Percentiles rank a stretch among this genome's conserved stretches.
Conservation (phyloP, 192 early-diverging fungal genomes). For the Coemansia pectinata region DNA sequence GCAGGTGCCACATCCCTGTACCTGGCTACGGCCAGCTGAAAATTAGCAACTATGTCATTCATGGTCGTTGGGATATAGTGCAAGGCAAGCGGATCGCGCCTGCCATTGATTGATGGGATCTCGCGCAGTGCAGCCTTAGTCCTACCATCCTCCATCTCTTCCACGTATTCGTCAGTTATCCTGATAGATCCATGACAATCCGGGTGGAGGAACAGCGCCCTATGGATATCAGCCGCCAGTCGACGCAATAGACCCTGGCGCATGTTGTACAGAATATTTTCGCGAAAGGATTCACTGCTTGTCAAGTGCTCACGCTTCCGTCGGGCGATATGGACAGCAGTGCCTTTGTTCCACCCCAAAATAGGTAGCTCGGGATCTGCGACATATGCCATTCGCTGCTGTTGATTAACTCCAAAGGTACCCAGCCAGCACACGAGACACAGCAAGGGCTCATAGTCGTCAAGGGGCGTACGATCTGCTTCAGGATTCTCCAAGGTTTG, state of each 20-base stretch:
- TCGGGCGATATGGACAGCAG: not conserved
- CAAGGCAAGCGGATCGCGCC: not conserved
- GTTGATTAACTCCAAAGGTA: not conserved
- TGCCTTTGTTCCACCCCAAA: not conserved
- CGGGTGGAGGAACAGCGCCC: not conserved
- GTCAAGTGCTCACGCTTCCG: not conserved
- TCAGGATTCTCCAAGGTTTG: not conserved
- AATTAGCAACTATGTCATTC: no score
- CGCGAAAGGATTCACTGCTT: not conserved
- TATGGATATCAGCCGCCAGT: not conserved
- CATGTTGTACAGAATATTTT: not conserved
- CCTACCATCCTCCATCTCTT: no score
- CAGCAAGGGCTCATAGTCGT: conserved; percentile 13
- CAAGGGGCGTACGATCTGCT: conserved; percentile 3
- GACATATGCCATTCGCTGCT: not conserved
- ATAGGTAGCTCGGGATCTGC: not conserved
- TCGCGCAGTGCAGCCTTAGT: not conserved
- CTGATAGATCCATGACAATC: not conserved
- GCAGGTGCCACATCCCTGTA: not conserved
- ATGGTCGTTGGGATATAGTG: no score
- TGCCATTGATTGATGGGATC: not conserved
- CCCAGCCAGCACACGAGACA: not conserved
- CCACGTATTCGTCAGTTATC: not conserved
- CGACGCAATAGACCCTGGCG: not conserved
- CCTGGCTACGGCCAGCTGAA: no score